A percentile compares a stretch with the other conserved stretches of the same genome.
phyloP scores from a whole-genome alignment of 768 basidiomycete species.

The Russula sp. region DNA sequence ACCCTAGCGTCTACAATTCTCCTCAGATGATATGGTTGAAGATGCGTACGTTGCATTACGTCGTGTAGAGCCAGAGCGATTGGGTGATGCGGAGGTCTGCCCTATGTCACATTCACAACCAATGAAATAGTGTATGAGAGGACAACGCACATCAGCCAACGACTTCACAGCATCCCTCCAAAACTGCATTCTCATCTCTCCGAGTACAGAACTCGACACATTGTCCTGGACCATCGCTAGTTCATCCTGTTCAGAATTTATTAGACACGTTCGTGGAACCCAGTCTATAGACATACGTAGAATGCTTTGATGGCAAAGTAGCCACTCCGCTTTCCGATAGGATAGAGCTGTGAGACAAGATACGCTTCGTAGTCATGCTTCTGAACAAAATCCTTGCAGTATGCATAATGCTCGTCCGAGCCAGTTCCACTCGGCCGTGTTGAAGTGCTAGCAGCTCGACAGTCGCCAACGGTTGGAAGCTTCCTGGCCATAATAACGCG shows the following conservation, averaged over 20 bases:
- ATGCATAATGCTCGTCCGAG: conserved; percentile 47
- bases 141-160: conserved; percentile 55
- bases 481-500: background rate
- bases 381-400: conserved; percentile 69
- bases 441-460: conserved; percentile 21
- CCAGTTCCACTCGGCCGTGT: conserved; percentile 27
- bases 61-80: conserved; percentile 70
- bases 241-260: conserved; percentile 53
- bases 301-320: conserved; percentile 83
- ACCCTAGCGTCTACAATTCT: conserved; percentile 85
- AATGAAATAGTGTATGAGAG: conserved; percentile 7
- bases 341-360: conserved; percentile 67
- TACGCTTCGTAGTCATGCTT: conserved; percentile 83
- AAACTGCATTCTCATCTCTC: conserved; percentile 84
- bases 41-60: conserved; percentile 46
- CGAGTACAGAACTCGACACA: conserved; percentile 69
- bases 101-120: conserved; percentile 44
- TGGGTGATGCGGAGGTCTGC: conserved; percentile 75
- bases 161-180: conserved; percentile 79
- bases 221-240: conserved; percentile 72
- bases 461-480: background rate
- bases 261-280: background rate
- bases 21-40: conserved; percentile 75
- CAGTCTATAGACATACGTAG: conserved; percentile 53
- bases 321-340: conserved; percentile 57